Base-by-base conservation (phyloP, 306 rosid species). In the Pyrus communis region DNA sequence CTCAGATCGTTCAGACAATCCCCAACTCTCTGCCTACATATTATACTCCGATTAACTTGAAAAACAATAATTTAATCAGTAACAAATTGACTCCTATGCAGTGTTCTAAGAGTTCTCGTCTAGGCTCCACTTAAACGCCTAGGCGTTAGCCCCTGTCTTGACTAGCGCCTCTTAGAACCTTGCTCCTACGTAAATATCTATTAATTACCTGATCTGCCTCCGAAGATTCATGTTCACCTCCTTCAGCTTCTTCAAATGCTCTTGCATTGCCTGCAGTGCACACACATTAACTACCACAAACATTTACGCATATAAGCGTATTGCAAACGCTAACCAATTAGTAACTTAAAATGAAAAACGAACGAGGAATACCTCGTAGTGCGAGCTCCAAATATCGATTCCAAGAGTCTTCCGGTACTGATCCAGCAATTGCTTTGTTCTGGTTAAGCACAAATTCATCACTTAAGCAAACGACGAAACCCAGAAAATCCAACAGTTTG, bases 341-440 rank as follows among this genome's bases (percentile, higher is more conserved):
- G 18, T 14, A 51, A 51, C 15, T 51, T 14, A 13, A 51, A 13
- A 1, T 5, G 57, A 13, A 13, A 19, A 51, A 51, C 7, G 21
- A 51, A 3, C 3, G 8, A 46, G 52, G 49, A 49, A 94, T 25
- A 25, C 98, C 95, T 89, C 91, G 74, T 86, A 92, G 73, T 90
- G 96, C 12, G 97, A 74, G 78, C 62, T 89, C 98, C 98, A 95
- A 0, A 95, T 80, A 84, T 92, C 97, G 22, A 58, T 71, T 61
- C 88, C 91, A 4, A 40, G 54, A 21, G 84, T 77, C 82, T 79
- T 85, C 83, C 88, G 96, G 76, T 89, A 95, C 81, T 84, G 83
- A 84, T 95, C 98, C 67, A 83, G 83, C 11, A 95, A 57, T 70
- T 92, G 87, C 87, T 92, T 95, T 28, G 96, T 90, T 73, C 96